phyloP scores from a whole-genome alignment of 768 basidiomycete species.

The Boletus sp. region DNA sequence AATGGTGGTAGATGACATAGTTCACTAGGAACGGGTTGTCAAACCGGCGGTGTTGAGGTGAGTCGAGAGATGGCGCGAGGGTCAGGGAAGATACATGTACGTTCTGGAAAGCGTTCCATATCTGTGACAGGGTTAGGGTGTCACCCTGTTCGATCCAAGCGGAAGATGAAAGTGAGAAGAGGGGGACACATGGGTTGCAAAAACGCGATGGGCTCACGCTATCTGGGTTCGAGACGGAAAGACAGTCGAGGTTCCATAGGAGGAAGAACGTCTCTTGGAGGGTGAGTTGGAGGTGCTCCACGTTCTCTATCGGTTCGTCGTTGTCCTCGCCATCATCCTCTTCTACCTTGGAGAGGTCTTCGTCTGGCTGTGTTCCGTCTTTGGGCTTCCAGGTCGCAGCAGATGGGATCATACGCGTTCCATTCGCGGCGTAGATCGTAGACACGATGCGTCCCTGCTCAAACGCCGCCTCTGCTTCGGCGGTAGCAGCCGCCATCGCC shows the following conservation, averaged over 20 bases:
- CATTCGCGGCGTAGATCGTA: constrained; percentile 53
- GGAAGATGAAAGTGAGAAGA: not conserved
- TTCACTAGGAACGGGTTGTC: constrained; percentile 93
- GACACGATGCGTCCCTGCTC: constrained; percentile 63
- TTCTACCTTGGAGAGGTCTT: constrained; percentile 13
- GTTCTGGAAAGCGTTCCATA: constrained; percentile 64
- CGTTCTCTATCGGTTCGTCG: constrained; percentile 58
- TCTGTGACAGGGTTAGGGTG: constrained; percentile 51
- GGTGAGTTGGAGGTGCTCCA: constrained; percentile 90
- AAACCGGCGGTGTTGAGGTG: constrained; percentile 43
- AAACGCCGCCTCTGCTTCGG: constrained; percentile 76
- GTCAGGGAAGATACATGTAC: constrained; percentile 45
- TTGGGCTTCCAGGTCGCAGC: constrained; percentile 76
- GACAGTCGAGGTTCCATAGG: constrained; percentile 77
- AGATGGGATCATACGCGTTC: constrained; percentile 56
- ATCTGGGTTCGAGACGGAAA: constrained; percentile 62
- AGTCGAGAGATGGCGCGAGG: constrained; percentile 25
- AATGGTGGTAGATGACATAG: constrained; percentile 92
- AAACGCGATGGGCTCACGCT: constrained; percentile 46
- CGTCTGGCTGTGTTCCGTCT: constrained; percentile 14
- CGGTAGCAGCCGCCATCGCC: constrained; percentile 79
- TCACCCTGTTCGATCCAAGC: constrained; percentile 39
- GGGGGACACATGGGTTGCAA: not conserved
- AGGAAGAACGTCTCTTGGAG: constrained; percentile 90
- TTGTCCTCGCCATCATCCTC: constrained; percentile 34